Conservation (phyloP, 805 yeast species). For the Millerago galiae region DNA sequence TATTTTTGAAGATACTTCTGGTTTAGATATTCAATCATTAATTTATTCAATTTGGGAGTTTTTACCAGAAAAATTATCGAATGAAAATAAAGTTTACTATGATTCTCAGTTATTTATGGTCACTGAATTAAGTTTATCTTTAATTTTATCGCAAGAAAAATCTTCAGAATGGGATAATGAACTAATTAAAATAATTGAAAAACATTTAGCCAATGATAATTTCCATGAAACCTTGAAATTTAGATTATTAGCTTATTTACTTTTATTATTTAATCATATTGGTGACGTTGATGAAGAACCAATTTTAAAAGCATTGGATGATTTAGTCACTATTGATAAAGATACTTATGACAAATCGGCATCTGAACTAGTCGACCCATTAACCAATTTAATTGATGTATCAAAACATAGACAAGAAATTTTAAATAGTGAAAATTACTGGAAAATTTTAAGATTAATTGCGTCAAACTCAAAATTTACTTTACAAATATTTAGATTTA, state of each 20-base stretch:
- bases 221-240: conserved; percentile 18
- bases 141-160: not conserved
- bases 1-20: conserved; percentile 44
- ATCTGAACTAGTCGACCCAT: conserved; percentile 15
- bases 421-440: conserved; percentile 44
- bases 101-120: conserved; percentile 33
- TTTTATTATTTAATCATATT: conserved; percentile 30
- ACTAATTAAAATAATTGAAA: conserved; percentile 22
- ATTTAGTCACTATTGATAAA: conserved; percentile 11
- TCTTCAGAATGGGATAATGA: conserved; percentile 1
- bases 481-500: conserved; percentile 38
- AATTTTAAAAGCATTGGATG: conserved; percentile 7
- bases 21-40: conserved; percentile 4
- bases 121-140: conserved; percentile 31
- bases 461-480: conserved; percentile 42
- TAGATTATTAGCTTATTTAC: conserved; percentile 46
- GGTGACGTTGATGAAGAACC: not conserved
- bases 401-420: conserved; percentile 24
- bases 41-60: conserved; percentile 29
- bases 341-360: conserved; percentile 12
- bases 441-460: conserved; percentile 47
- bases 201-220: conserved; percentile 17
- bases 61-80: conserved; percentile 28
- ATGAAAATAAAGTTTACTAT: conserved; percentile 23
- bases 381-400: conserved; percentile 6